Evolutionary conservation across 495 filamentous ascomycete genomes (phyloP).

Genomic region (Hypoxylon rickii): DNA sequence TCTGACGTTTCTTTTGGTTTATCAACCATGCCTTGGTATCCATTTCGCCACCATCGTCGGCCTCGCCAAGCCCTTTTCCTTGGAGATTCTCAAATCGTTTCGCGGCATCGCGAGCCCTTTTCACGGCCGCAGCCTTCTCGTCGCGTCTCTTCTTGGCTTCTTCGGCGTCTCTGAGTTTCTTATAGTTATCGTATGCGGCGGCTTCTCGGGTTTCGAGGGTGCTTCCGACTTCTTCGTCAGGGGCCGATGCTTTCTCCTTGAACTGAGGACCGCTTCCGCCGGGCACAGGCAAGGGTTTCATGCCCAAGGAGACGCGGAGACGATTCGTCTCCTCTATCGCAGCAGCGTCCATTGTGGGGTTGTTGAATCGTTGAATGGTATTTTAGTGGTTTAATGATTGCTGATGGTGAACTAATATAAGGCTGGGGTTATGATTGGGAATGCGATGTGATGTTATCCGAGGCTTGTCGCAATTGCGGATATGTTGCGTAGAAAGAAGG

Average conservation of each 20-base stretch:
- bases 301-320: conserved; percentile 83
- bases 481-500: background rate
- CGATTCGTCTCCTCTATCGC: conserved; percentile 95
- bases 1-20: conserved; percentile 86
- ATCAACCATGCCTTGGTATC: conserved; percentile 86
- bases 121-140: conserved; percentile 76
- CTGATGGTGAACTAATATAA: no score
- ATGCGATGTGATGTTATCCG: no score
- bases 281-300: conserved; percentile 87
- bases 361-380: no score
- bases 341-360: conserved; percentile 79
- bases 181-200: conserved; percentile 67
- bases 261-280: conserved; percentile 55
- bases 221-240: conserved; percentile 65
- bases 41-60: conserved; percentile 65
- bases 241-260: conserved; percentile 37
- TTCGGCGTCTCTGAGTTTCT: conserved; percentile 57
- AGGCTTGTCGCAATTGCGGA: no score
- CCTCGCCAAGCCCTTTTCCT: conserved; percentile 79
- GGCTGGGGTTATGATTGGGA: no score
- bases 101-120: conserved; percentile 83
- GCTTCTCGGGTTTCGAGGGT: conserved; percentile 82
- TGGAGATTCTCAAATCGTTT: conserved; percentile 73
- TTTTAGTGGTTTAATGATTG: no score
- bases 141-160: conserved; percentile 76